Evolutionary conservation across 495 filamentous ascomycete genomes (phyloP).

Genomic region (Aspergillus diversus): DNA sequence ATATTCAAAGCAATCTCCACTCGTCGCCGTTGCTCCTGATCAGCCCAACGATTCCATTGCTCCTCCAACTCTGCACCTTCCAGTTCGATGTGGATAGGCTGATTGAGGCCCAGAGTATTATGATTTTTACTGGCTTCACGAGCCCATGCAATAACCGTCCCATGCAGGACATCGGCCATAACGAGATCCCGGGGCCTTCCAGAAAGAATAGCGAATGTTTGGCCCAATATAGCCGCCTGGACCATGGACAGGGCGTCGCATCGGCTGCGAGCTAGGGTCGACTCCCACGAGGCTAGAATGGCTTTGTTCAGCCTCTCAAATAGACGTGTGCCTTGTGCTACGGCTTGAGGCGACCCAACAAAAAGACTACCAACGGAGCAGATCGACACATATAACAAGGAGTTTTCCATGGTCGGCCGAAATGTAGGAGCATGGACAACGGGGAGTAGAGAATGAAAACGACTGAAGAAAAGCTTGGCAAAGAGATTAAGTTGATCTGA

Average conservation of each 20-base stretch:
- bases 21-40: slow-evolving; percentile 22
- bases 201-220: slow-evolving; percentile 44
- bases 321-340: slow-evolving; percentile 31
- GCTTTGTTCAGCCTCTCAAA: slow-evolving; percentile 43
- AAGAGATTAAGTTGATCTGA: slow-evolving; percentile 35
- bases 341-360: slow-evolving; percentile 32
- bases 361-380: slow-evolving; percentile 42
- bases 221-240: slow-evolving; percentile 42
- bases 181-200: slow-evolving; percentile 33
- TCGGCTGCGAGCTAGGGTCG: slow-evolving; percentile 24
- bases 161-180: slow-evolving; percentile 40
- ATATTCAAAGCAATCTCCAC: slow-evolving; percentile 34
- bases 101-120: slow-evolving; percentile 12
- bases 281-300: slow-evolving; percentile 39
- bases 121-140: slow-evolving; percentile 29
- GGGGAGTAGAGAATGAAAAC: slow-evolving; percentile 34
- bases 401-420: slow-evolving; percentile 32
- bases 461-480: slow-evolving; percentile 35
- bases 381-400: slow-evolving; percentile 37
- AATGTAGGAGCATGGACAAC: slow-evolving; percentile 37
- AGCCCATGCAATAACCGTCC: slow-evolving; percentile 43
- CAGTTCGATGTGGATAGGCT: not conserved
- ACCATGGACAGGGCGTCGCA: slow-evolving; percentile 39
- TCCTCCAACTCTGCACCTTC: slow-evolving; percentile 21
- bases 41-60: slow-evolving; percentile 29